Conservation (phyloP, 1,139 yeast species). For the Sugiyamaella xylanicola region DNA sequence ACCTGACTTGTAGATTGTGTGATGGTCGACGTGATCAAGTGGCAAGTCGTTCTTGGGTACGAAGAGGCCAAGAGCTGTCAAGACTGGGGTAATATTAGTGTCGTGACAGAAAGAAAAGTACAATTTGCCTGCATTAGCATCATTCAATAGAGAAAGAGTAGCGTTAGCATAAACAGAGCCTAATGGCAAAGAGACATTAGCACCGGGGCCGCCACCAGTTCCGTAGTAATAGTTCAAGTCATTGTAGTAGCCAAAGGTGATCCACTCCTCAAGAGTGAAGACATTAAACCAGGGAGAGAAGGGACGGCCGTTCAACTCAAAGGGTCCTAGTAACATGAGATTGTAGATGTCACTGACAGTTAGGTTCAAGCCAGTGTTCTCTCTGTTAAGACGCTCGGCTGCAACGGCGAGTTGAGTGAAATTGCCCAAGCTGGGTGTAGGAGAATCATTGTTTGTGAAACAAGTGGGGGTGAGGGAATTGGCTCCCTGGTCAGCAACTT, state of each 20-base stretch:
- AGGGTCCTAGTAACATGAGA: slow-evolving; percentile 57
- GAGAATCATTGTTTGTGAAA: slow-evolving; percentile 45
- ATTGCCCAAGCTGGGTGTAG: slow-evolving; percentile 11
- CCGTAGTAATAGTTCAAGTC: slow-evolving; percentile 55
- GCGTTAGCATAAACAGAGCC: slow-evolving; percentile 59
- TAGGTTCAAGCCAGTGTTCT: slow-evolving; percentile 49
- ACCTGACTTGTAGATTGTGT: slow-evolving; percentile 49
- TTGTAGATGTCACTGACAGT: slow-evolving; percentile 48
- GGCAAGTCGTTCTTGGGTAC: slow-evolving; percentile 41
- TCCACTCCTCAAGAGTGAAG: slow-evolving; percentile 59
- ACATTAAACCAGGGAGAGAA: slow-evolving; percentile 57
- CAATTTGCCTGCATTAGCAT: slow-evolving; percentile 42
- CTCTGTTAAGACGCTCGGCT: slow-evolving; percentile 45
- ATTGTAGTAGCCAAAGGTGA: slow-evolving; percentile 48
- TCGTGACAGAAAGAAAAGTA: slow-evolving; percentile 61
- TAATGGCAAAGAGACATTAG: slow-evolving; percentile 46
- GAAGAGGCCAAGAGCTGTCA: slow-evolving; percentile 55
- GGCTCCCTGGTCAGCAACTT: slow-evolving; percentile 45
- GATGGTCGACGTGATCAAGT: slow-evolving; percentile 44
- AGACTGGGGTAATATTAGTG: slow-evolving; percentile 54
- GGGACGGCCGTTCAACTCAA: slow-evolving; percentile 58
- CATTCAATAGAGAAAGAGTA: slow-evolving; percentile 46
- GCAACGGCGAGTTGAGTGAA: slow-evolving; percentile 44
- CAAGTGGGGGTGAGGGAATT: slow-evolving; percentile 47
- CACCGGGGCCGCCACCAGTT: slow-evolving; percentile 54